Conservation (phyloP, 805 yeast species). For the Saccharomycopsis sp. region DNA sequence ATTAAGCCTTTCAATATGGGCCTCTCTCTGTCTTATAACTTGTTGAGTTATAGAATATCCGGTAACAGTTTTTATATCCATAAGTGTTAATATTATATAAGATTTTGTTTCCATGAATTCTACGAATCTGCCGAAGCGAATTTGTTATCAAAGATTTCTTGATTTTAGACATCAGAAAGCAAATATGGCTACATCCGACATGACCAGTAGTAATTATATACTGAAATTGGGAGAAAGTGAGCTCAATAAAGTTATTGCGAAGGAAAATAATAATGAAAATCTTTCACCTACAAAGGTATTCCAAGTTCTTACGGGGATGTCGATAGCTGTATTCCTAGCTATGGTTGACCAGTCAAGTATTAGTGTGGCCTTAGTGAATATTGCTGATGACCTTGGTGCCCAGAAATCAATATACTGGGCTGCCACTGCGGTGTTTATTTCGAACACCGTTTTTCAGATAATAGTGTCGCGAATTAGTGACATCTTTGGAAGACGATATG, state of each 20-base stretch:
- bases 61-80: too few relatives aligned
- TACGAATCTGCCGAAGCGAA: not conserved
- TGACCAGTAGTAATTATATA: not conserved
- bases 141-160: not conserved
- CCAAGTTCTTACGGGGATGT: not conserved
- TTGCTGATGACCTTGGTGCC: constrained; percentile 42
- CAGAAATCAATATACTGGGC: constrained; percentile 51
- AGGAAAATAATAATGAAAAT: not conserved
- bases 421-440: constrained; percentile 46
- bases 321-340: not conserved
- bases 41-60: too few relatives aligned
- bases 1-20: too few relatives aligned
- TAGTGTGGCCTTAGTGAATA: constrained; percentile 28
- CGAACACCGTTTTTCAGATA: constrained; percentile 46
- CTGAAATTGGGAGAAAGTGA: not conserved
- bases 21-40: not conserved
- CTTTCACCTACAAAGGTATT: not conserved
- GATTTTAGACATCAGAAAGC: not conserved
- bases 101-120: not conserved
- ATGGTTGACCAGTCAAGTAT: constrained; percentile 3
- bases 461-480: constrained; percentile 49
- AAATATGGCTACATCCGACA: not conserved
- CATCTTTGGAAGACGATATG: constrained; percentile 45
- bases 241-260: not conserved
- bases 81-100: too few relatives aligned